Percentiles rank a stretch among this genome's conserved stretches.
These are phyloP conservation scores for Lipomyces yamanashiensis DNA, from an alignment of 805 yeast species.

Conservation along the genomic window DNA sequence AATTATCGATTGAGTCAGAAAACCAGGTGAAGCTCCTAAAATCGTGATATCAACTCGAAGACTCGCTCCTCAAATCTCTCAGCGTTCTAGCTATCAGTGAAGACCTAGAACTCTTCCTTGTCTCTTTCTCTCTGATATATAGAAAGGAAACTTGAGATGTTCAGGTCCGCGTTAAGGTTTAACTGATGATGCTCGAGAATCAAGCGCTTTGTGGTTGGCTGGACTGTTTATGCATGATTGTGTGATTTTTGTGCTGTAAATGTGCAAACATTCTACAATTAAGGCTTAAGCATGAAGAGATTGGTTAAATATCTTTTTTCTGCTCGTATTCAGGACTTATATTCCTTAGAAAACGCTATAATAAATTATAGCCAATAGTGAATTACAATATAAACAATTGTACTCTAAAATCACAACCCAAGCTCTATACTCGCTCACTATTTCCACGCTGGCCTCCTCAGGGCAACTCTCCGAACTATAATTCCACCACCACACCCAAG, in stretches of 20 bases:
- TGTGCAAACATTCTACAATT: background rate
- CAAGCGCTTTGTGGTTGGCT: conserved; percentile 19
- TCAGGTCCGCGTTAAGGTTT: background rate
- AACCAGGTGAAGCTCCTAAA: background rate
- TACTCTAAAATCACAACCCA: no score
- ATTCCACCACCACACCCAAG: background rate
- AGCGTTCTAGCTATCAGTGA: no score
- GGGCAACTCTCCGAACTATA: background rate
- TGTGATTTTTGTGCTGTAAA: background rate
- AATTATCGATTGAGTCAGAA: background rate
- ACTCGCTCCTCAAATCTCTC: no score
- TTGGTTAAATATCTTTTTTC: background rate
- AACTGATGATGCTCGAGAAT: background rate
- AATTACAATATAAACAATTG: no score
- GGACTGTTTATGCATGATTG: background rate
- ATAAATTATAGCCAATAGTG: background rate
- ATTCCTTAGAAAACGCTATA: background rate
- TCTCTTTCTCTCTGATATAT: background rate
- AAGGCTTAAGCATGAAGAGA: background rate
- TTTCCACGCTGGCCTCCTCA: no score
- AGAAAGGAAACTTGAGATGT: background rate
- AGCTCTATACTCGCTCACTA: no score
- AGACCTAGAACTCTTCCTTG: no score
- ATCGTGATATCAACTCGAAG: background rate
- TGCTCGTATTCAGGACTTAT: background rate